These are phyloP conservation scores for Ceratocystis alfenasii DNA, from an alignment of 2,329 filamentous ascomycete genomes.

Conservation along the genomic window DNA sequence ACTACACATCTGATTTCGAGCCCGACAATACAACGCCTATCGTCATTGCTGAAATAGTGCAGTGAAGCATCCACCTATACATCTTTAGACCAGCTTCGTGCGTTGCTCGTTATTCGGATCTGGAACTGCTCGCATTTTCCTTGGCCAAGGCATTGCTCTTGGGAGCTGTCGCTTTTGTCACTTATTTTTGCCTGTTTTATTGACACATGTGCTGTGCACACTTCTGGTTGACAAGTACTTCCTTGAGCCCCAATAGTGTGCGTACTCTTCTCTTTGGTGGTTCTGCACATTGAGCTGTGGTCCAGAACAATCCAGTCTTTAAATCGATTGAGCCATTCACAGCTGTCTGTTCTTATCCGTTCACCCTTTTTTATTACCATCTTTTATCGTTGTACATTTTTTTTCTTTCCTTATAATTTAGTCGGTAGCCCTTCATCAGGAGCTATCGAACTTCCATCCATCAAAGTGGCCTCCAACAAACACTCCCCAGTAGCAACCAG, in stretches of 20 bases:
- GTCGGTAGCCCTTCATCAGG: conserved; percentile 17
- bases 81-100: neutral
- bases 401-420: conserved; percentile 12
- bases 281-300: neutral
- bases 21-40: neutral
- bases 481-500: conserved; percentile 30
- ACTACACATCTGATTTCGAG: neutral
- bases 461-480: conserved; percentile 48
- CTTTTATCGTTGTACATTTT: neutral
- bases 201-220: neutral
- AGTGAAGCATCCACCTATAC: too few species aligned
- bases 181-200: neutral
- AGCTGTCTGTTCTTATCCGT: neutral
- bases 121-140: neutral
- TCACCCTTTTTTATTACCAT: neutral
- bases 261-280: neutral
- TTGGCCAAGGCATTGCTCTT: neutral
- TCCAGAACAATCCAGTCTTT: neutral
- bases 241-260: neutral
- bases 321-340: conserved; percentile 11
- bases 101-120: neutral
- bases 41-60: too few species aligned
- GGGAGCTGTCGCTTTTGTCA: neutral
- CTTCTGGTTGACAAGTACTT: neutral
- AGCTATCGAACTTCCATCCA: conserved; percentile 18